Evolutionary conservation across 2,329 filamentous ascomycete species (phyloP), one percentile per base, ranked within the genome.

Genomic region (Tolypocladium paradoxum): DNA sequence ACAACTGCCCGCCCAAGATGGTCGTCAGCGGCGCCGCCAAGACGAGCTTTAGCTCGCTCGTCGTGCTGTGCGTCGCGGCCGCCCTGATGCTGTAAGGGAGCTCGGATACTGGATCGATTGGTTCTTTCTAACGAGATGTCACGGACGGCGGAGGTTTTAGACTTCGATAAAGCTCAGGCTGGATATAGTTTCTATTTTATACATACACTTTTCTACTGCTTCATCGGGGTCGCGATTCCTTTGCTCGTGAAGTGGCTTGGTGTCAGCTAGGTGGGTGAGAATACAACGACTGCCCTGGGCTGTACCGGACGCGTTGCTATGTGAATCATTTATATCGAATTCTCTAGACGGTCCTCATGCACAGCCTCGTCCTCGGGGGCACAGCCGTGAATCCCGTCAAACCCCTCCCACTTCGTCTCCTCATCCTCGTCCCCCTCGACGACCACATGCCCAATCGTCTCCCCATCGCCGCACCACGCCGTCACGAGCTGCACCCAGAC

Each of bases 81-180:
- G 58, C 55, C 48, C 47, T 64, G 56, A 51, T 62, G 53, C 55
- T 61, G 55, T 60, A 58, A 48, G 36, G 12, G 18, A 34, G 31
- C 36, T n/a, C n/a, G n/a, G n/a, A n/a, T n/a, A n/a, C n/a, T n/a
- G n/a, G n/a, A n/a, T 18, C 43, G 27, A 33, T 20, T 1, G 18
- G 9, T 47, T 47, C 29, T 47, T 9, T 31, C 18, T 33, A 47
- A 20, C 14, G 40, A 20, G 18, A 18, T 31, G 27, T 46, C 43
- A 46, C 27, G 43, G 43, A 46, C 18, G 43, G 16, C 16, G 18
- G 43, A 46, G 43, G 29, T 9, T n/a, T n/a, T 31, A 31, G 40
- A 45, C 24, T 31, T 46, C 18, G 27, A 14, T 12, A n/a, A n/a
- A 31, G 43, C 43, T 7, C 31, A 29, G 43, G 18, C 43, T 9